A percentile compares a stretch with the other conserved stretches of the same genome.
These are phyloP conservation scores for Dothidotthia symphoricarpi DNA, from an alignment of 2,329 filamentous ascomycete species.

Conservation along the genomic window DNA sequence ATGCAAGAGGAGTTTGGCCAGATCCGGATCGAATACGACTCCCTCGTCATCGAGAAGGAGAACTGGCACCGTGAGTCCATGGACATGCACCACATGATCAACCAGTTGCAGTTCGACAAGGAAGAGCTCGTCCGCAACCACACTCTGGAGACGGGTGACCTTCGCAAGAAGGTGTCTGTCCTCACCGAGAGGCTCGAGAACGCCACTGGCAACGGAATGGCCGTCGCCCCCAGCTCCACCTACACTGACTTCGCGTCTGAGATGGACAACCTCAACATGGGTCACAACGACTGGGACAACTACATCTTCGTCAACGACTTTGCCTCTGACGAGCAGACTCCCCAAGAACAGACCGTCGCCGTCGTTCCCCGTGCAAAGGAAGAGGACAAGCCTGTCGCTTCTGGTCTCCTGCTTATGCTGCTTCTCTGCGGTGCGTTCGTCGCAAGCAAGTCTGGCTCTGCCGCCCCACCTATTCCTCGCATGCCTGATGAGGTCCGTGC, in stretches of 20 bases:
- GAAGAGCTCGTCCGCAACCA: conserved; percentile 86
- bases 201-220: conserved; percentile 48
- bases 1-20: conserved; percentile 75
- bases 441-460: conserved; percentile 76
- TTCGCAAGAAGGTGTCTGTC: conserved; percentile 88
- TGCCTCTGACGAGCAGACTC: conserved; percentile 53
- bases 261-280: conserved; percentile 82
- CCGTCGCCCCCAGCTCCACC: conserved; percentile 56
- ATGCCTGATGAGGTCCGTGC: conserved; percentile 79
- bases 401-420: conserved; percentile 86
- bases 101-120: conserved; percentile 78
- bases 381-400: conserved; percentile 65
- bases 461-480: conserved; percentile 68
- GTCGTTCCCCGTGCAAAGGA: conserved; percentile 46
- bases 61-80: conserved; percentile 72
- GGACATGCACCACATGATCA: conserved; percentile 71
- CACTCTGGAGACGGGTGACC: conserved; percentile 84
- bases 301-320: conserved; percentile 76
- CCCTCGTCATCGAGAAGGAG: conserved; percentile 55
- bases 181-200: conserved; percentile 70
- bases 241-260: conserved; percentile 72
- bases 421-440: conserved; percentile 96
- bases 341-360: conserved; percentile 41
- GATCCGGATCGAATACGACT: conserved; percentile 61
- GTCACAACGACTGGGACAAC: conserved; percentile 73